These are phyloP conservation scores for Penicillium capsulatum DNA, from an alignment of 2,329 filamentous ascomycete species.

Conservation along the genomic window DNA sequence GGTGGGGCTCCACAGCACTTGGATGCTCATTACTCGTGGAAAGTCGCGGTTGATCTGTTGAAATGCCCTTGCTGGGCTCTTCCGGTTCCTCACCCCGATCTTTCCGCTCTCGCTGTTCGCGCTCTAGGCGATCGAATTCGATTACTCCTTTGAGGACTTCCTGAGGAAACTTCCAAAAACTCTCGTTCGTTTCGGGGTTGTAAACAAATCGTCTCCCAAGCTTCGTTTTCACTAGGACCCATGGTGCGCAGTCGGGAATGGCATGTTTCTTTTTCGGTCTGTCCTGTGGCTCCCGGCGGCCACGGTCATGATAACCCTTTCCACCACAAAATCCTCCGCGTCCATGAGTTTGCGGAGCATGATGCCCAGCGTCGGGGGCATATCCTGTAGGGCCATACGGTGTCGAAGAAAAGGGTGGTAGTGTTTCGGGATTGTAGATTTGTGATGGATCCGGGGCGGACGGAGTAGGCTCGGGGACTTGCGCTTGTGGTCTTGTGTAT, in stretches of 20 bases:
- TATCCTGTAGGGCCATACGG: conserved; percentile 30
- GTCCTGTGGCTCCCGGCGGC: conserved; percentile 67
- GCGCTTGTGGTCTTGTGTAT: conserved; percentile 66
- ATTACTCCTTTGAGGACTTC: conserved; percentile 72
- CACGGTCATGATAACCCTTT: conserved; percentile 56
- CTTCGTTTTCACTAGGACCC: conserved; percentile 91
- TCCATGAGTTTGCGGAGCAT: conserved; percentile 29
- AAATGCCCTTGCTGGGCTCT: conserved; percentile 18
- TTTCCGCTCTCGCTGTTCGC: conserved; percentile 61
- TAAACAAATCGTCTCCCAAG: conserved; percentile 85
- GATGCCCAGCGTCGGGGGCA: conserved; percentile 10
- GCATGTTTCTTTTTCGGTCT: conserved; percentile 72
- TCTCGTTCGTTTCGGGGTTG: conserved; percentile 79
- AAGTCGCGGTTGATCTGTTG: conserved; percentile 13
- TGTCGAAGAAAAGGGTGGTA: conserved; percentile 36
- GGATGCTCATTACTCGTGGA: background rate
- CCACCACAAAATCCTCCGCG: conserved; percentile 48
- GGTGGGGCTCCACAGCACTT: conserved; percentile 7
- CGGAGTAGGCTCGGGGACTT: conserved; percentile 27
- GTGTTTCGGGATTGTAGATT: conserved; percentile 31
- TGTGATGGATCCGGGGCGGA: conserved; percentile 43
- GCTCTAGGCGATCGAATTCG: conserved; percentile 67
- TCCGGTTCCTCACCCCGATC: conserved; percentile 30
- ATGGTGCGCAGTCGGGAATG: conserved; percentile 79
- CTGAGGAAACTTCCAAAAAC: conserved; percentile 91